Conservation (phyloP, 2,329 filamentous ascomycete species). For the Phoma sp. region DNA sequence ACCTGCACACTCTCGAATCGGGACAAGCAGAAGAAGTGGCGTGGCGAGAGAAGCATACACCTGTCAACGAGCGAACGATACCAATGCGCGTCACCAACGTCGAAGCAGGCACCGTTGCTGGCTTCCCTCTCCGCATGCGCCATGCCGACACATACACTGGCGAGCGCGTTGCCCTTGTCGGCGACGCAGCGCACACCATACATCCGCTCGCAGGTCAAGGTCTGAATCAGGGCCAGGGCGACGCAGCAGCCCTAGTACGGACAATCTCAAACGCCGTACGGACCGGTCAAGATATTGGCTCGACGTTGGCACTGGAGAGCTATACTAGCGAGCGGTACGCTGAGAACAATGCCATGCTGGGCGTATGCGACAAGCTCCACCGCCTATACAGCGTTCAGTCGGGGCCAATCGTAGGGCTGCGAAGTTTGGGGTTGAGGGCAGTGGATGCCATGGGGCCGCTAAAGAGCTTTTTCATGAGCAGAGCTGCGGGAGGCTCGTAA, state of each 20-base stretch:
- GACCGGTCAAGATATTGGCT: constrained; percentile 88
- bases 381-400: constrained; percentile 85
- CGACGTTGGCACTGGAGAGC: constrained; percentile 75
- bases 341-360: constrained; percentile 78
- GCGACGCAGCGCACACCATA: constrained; percentile 93
- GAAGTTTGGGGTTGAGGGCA: constrained; percentile 76
- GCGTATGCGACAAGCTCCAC: constrained; percentile 86
- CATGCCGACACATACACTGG: constrained; percentile 94
- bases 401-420: constrained; percentile 79
- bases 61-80: constrained; percentile 54
- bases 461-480: constrained; percentile 86
- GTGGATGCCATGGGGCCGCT: constrained; percentile 77
- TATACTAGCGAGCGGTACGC: constrained; percentile 84
- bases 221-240: constrained; percentile 89
- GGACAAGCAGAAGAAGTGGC: constrained; percentile 72
- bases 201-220: constrained; percentile 95
- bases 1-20: constrained; percentile 70
- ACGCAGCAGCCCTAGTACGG: constrained; percentile 78
- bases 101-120: constrained; percentile 80
- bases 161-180: constrained; percentile 88
- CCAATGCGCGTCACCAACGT: constrained; percentile 73
- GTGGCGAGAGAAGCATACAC: constrained; percentile 82
- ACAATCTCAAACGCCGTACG: constrained; percentile 77
- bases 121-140: constrained; percentile 88
- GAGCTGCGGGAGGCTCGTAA: constrained; percentile 55